Conservation (phyloP, 2,329 filamentous ascomycete genomes). For the Cytospora piceae region DNA sequence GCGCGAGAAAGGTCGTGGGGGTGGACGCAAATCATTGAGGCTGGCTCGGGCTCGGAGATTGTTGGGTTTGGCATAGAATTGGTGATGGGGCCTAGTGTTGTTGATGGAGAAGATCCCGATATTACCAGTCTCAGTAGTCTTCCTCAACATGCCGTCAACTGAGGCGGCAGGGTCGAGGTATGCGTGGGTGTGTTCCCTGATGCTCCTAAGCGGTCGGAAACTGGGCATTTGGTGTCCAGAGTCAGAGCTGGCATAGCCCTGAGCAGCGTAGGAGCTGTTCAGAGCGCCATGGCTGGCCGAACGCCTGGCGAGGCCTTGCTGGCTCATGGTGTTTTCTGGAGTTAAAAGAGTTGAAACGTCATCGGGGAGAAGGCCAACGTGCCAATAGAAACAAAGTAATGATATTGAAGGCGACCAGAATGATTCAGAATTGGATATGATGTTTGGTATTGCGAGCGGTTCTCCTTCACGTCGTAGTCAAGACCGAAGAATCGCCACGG, state of each 20-base stretch:
- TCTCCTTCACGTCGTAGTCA: conserved; percentile 21
- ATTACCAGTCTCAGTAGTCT: conserved; percentile 68
- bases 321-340: conserved; percentile 19
- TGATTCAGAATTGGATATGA: conserved; percentile 25
- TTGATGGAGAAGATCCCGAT: conserved; percentile 65
- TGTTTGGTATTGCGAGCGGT: conserved; percentile 13
- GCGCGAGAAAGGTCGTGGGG: conserved; percentile 37
- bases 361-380: conserved; percentile 10
- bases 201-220: conserved; percentile 48
- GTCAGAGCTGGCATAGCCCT: conserved; percentile 33
- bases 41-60: conserved; percentile 37
- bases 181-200: conserved; percentile 46
- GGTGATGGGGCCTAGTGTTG: conserved; percentile 49
- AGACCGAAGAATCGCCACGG: conserved; percentile 21
- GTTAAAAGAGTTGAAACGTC: not conserved
- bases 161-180: conserved; percentile 55
- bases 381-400: conserved; percentile 14
- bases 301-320: conserved; percentile 36
- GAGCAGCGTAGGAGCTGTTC: conserved; percentile 39
- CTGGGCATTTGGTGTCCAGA: conserved; percentile 29
- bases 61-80: conserved; percentile 37
- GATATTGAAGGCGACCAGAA: conserved; percentile 26
- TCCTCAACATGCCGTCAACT: conserved; percentile 68
- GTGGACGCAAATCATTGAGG: conserved; percentile 38
- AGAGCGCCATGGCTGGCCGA: conserved; percentile 48